Conservation (phyloP, 306 rosid genomes). For the Malus asiatica region DNA sequence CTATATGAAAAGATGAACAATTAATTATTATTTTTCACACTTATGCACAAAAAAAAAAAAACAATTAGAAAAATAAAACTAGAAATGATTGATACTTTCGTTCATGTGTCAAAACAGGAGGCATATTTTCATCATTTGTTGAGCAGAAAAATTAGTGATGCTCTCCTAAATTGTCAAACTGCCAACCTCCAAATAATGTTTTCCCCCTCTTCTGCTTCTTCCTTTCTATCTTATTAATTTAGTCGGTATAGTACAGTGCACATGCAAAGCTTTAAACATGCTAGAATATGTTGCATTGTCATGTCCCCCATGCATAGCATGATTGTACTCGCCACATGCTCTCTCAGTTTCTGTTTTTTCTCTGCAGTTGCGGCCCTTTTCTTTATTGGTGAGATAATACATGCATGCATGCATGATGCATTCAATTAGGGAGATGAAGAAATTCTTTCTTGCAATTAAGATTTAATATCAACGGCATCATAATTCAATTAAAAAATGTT, state of each 20-base stretch:
- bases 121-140: slow-evolving; percentile 5
- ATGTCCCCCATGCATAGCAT: slow-evolving; percentile 25
- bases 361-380: slow-evolving; percentile 14
- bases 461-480: background rate
- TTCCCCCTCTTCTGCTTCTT: slow-evolving; percentile 13
- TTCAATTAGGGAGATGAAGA: background rate
- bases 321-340: slow-evolving; percentile 43
- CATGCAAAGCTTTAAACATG: slow-evolving; percentile 48
- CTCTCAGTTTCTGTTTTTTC: slow-evolving; percentile 17
- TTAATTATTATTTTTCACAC: background rate
- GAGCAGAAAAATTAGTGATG: background rate
- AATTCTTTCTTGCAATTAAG: background rate
- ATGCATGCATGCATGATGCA: background rate
- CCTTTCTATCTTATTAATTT: background rate
- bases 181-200: slow-evolving; percentile 21
- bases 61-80: background rate
- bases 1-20: background rate
- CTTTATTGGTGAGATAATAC: slow-evolving; percentile 1
- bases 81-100: background rate
- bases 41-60: background rate
- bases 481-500: too few relatives aligned
- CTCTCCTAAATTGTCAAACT: slow-evolving; percentile 13
- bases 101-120: slow-evolving; percentile 2
- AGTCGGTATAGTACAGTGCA: slow-evolving; percentile 38
- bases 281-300: slow-evolving; percentile 26